Conservation (phyloP, 208 protist genomes). For the Leishmania braziliensis region DNA sequence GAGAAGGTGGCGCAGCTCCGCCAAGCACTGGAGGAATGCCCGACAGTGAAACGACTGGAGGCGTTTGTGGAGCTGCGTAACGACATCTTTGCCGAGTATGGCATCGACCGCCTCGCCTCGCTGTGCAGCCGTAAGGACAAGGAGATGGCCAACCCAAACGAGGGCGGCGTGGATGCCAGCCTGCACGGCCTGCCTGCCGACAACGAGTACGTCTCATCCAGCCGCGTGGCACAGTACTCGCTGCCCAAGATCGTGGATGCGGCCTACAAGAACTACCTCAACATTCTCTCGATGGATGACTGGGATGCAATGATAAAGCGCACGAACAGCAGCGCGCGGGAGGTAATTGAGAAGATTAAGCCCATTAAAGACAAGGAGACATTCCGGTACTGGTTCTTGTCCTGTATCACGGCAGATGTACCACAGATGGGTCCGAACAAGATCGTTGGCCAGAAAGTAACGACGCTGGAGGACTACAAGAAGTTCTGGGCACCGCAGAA, state of each 20-base stretch:
- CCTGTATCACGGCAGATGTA: conserved; percentile 78
- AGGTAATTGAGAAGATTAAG: conserved; percentile 51
- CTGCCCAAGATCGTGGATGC: conserved; percentile 82
- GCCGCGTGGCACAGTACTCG: conserved; percentile 78
- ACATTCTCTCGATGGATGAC: conserved; percentile 61
- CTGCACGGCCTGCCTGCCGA: conserved; percentile 36
- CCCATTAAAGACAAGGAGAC: conserved; percentile 72
- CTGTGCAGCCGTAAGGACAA: conserved; percentile 69
- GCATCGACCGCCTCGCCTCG: conserved; percentile 83
- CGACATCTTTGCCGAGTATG: conserved; percentile 62
- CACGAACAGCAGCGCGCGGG: conserved; percentile 37
- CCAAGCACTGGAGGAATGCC: conserved; percentile 54
- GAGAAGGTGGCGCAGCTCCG: conserved; percentile 53
- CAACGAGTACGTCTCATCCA: conserved; percentile 59
- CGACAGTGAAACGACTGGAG: conserved; percentile 54
- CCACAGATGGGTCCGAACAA: conserved; percentile 87
- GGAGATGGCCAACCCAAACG: conserved; percentile 69
- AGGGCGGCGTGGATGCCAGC: conserved; percentile 60
- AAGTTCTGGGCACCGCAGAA: conserved; percentile 78
- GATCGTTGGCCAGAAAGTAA: conserved; percentile 75
- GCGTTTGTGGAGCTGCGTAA: conserved; percentile 67
- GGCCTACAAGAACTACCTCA: conserved; percentile 77
- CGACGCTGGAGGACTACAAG: conserved; percentile 75
- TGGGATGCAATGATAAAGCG: conserved; percentile 64
- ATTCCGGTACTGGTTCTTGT: conserved; percentile 88